Conservation (phyloP, 441 rosid genomes). For the Daphne laureola region DNA sequence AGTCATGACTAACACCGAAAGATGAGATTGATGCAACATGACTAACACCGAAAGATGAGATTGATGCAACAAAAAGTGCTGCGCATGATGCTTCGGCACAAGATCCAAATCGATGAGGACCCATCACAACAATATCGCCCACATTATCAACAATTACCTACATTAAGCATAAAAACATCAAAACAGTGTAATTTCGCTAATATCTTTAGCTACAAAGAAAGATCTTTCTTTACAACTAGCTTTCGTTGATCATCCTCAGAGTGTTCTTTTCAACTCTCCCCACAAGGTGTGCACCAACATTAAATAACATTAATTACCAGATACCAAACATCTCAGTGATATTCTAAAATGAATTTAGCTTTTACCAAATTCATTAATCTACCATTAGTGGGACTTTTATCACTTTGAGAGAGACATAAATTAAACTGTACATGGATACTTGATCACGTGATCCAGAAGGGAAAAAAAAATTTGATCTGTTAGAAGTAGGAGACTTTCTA, state of each 20-base stretch:
- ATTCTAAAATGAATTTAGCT: too few species aligned
- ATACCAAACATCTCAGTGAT: too few species aligned
- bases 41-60: constrained; percentile 45
- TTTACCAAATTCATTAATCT: too few species aligned
- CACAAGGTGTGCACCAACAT: constrained; percentile 43
- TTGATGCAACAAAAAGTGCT: constrained; percentile 55
- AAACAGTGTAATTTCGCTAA: not conserved
- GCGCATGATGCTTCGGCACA: constrained; percentile 65
- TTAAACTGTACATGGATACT: too few species aligned
- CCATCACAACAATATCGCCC: constrained; percentile 67
- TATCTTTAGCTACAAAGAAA: not conserved
- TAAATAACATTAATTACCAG: too few species aligned
- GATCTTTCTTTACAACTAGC: constrained; percentile 29
- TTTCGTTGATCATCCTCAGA: constrained; percentile 45
- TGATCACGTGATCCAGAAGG: too few species aligned
- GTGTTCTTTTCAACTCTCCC: constrained; percentile 42
- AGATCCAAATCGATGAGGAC: constrained; percentile 53
- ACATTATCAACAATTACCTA: constrained; percentile 70
- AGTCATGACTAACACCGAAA: constrained; percentile 42
- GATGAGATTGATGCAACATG: constrained; percentile 64
- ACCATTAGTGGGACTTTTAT: too few species aligned
- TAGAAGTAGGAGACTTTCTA: too few species aligned
- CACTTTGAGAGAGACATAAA: too few species aligned
- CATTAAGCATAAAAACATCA: constrained; percentile 1
- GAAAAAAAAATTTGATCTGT: too few species aligned